These are phyloP conservation scores for Botryosphaeria dothidea DNA, from an alignment of 2,329 filamentous ascomycete species.

Conservation along the genomic window DNA sequence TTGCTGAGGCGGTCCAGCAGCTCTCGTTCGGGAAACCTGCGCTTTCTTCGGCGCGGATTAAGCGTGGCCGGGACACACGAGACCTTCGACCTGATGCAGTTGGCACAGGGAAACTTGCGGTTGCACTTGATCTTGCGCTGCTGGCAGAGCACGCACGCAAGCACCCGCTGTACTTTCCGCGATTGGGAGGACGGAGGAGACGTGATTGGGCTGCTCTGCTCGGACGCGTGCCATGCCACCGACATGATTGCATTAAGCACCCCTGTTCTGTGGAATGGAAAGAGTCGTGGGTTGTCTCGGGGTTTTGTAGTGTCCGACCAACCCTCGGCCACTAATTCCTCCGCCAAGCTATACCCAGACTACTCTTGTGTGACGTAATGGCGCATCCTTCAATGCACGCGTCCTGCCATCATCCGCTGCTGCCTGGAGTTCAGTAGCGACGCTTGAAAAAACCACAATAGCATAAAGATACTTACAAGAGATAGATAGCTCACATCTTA, in stretches of 20 bases:
- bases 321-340: not conserved
- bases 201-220: not conserved
- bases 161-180: constrained; percentile 40
- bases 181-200: not conserved
- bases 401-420: too few species aligned
- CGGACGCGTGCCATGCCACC: not conserved
- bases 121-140: constrained; percentile 76
- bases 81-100: constrained; percentile 63
- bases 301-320: not conserved
- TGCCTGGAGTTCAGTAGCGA: too few species aligned
- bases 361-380: not conserved
- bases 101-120: constrained; percentile 69
- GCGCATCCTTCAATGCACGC: not conserved
- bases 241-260: not conserved
- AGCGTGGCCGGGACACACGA: constrained; percentile 53
- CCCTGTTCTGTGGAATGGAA: not conserved
- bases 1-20: constrained; percentile 67
- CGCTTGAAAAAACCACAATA: too few species aligned
- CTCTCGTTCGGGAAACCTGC: constrained; percentile 68
- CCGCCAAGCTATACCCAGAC: not conserved
- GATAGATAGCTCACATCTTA: too few species aligned
- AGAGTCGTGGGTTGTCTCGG: not conserved
- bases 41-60: constrained; percentile 59
- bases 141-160: constrained; percentile 70
- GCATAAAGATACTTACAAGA: too few species aligned